Conservation (phyloP, 1,284 basidiomycete genomes). For the Coniferiporia sulphurascens region DNA sequence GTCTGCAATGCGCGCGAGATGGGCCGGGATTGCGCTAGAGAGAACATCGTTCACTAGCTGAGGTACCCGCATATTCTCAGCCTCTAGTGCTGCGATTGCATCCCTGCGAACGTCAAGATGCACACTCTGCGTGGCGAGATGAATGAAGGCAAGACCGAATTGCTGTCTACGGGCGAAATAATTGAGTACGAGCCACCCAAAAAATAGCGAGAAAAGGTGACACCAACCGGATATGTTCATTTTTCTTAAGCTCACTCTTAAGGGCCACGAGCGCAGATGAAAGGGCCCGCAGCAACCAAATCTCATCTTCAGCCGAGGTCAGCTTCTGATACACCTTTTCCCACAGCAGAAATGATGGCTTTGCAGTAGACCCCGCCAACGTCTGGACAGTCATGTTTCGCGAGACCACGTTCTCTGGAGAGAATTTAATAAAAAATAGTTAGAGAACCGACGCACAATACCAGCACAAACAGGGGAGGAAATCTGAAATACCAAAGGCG, state of each 20-base stretch:
- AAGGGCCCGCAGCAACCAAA: conserved; percentile 73
- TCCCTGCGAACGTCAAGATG: conserved; percentile 49
- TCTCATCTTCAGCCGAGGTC: conserved; percentile 58
- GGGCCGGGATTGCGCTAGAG: conserved; percentile 48
- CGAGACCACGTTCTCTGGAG: conserved; percentile 29
- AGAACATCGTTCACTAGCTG: conserved; percentile 48
- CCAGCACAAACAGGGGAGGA: conserved; percentile 8
- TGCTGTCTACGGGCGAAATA: conserved; percentile 38
- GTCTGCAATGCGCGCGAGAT: conserved; percentile 30
- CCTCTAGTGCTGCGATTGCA: conserved; percentile 41
- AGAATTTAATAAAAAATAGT: conserved; percentile 15
- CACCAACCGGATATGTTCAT: conserved; percentile 52
- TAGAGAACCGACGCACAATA: conserved; percentile 13
- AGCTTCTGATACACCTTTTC: conserved; percentile 83
- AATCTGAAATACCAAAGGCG: conserved; percentile 43
- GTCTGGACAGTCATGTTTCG: conserved; percentile 41
- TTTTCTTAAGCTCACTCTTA: conserved; percentile 50
- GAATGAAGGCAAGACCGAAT: conserved; percentile 61
- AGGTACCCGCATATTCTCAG: conserved; percentile 31
- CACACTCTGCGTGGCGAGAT: conserved; percentile 59
- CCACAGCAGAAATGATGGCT: conserved; percentile 83
- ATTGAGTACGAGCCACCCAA: conserved; percentile 15
- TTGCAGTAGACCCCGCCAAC: conserved; percentile 44
- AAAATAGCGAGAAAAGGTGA: neutral
- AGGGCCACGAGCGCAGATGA: conserved; percentile 49